phyloP scores from a whole-genome alignment of 345 rosid genomes.

The Dovyalis caffra region DNA sequence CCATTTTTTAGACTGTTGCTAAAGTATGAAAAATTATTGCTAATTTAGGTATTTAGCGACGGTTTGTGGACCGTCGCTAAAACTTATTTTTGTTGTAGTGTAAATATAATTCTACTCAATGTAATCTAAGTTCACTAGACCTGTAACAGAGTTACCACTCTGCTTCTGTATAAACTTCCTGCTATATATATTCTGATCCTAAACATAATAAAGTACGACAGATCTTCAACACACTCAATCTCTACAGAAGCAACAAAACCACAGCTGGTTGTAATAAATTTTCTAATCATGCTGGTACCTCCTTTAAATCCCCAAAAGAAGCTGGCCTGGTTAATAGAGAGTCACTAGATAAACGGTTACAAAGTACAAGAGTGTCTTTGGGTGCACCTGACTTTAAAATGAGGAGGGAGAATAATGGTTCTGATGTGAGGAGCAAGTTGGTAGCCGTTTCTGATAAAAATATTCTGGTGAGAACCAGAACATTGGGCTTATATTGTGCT shows the following conservation, averaged over 20 bases:
- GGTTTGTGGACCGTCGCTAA: too few relatives aligned
- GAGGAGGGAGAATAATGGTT: not conserved
- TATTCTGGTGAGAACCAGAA: not conserved
- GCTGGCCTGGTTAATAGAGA: slow-evolving; percentile 3
- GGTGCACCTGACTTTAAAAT: not conserved
- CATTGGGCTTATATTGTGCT: not conserved
- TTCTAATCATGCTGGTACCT: slow-evolving; percentile 2
- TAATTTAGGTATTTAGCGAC: too few relatives aligned
- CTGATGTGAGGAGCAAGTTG: not conserved
- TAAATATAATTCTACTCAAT: too few relatives aligned
- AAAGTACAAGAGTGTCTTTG: not conserved
- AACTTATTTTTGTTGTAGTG: too few relatives aligned
- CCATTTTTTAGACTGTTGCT: too few relatives aligned
- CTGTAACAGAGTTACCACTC: too few relatives aligned
- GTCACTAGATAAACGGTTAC: not conserved
- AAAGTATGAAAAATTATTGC: too few relatives aligned
- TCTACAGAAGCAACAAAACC: not conserved
- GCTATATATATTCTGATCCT: too few relatives aligned
- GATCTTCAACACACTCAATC: too few relatives aligned
- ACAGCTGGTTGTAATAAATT: not conserved
- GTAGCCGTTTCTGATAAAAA: not conserved
- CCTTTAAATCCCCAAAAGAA: slow-evolving; percentile 1
- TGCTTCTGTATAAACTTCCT: too few relatives aligned
- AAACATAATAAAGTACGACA: too few relatives aligned
- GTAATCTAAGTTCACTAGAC: too few relatives aligned